These are phyloP conservation scores for Globisporangium nagaii DNA, from an alignment of 352 stramenopile species.

Conservation along the genomic window DNA sequence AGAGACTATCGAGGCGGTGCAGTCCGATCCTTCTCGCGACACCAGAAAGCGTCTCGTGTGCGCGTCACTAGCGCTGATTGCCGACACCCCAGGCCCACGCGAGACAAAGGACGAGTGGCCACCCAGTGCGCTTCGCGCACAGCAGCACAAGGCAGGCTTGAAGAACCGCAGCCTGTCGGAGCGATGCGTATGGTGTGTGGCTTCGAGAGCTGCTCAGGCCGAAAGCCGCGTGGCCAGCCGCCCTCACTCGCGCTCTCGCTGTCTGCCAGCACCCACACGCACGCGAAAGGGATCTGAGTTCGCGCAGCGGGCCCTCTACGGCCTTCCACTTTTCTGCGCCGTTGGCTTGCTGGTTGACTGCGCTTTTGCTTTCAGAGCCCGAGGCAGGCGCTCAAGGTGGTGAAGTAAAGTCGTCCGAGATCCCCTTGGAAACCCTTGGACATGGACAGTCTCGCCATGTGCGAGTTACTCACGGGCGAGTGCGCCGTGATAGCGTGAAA, in stretches of 20 bases:
- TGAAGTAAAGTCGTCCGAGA: not conserved
- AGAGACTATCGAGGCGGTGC: not conserved
- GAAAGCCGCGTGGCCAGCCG: too few species aligned
- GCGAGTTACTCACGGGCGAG: too few species aligned
- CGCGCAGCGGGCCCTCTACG: not conserved
- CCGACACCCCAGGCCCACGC: too few species aligned
- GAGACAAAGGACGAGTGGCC: too few species aligned
- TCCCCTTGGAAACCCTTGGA: too few species aligned
- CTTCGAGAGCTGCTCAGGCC: not conserved
- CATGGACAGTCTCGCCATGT: too few species aligned
- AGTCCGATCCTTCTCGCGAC: not conserved
- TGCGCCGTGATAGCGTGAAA: not conserved
- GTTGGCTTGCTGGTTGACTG: too few species aligned
- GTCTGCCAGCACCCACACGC: not conserved
- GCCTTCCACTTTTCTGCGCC: not conserved
- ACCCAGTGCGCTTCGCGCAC: not conserved
- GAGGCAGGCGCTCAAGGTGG: not conserved
- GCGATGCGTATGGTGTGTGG: too few species aligned
- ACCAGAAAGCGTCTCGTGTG: not conserved
- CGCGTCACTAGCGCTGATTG: too few species aligned
- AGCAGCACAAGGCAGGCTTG: not conserved
- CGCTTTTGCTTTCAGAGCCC: too few species aligned
- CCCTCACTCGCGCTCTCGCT: not conserved
- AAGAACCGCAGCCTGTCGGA: not conserved
- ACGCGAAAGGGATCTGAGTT: constrained; percentile 3